Conservation (phyloP, 2,329 filamentous ascomycete genomes). For the Ophiosphaerella herpotricha region DNA sequence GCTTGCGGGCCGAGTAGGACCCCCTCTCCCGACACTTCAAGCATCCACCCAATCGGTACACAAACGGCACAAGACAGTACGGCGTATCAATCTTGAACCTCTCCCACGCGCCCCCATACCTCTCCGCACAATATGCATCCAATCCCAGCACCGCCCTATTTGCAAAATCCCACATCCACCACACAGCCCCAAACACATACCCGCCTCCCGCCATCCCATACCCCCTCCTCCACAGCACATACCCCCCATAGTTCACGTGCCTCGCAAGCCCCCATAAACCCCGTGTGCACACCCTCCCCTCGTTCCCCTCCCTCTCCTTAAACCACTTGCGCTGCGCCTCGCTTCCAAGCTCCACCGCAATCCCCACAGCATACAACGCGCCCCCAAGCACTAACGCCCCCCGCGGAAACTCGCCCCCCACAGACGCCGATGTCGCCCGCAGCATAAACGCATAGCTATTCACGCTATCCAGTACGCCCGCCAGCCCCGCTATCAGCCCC, state of each 20-base stretch:
- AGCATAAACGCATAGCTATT: constrained; percentile 61
- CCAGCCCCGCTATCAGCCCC: constrained; percentile 51
- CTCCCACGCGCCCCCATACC: constrained; percentile 49
- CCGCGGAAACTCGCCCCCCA: constrained; percentile 47
- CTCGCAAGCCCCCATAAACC: constrained; percentile 56
- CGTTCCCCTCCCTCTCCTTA: constrained; percentile 57
- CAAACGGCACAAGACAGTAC: constrained; percentile 42
- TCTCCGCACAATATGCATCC: constrained; percentile 54
- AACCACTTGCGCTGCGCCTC: constrained; percentile 62
- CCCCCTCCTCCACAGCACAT: constrained; percentile 56
- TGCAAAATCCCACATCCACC: constrained; percentile 54
- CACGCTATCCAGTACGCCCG: constrained; percentile 32
- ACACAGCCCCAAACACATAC: constrained; percentile 51
- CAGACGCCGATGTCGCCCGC: constrained; percentile 53
- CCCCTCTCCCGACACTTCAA: background rate
- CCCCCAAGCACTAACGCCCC: constrained; percentile 54
- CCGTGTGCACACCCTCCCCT: constrained; percentile 57
- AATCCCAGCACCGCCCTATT: constrained; percentile 52
- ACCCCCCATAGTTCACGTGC: constrained; percentile 61
- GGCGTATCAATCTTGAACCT: constrained; percentile 48
- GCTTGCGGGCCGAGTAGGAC: too few relatives aligned
- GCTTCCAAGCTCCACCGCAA: constrained; percentile 59
- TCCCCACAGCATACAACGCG: constrained; percentile 56
- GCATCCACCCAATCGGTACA: constrained; percentile 24
- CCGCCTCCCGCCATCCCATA: constrained; percentile 57